These are phyloP conservation scores for Elsinoe arachidis DNA, from an alignment of 2,329 filamentous ascomycete genomes.

Conservation along the genomic window DNA sequence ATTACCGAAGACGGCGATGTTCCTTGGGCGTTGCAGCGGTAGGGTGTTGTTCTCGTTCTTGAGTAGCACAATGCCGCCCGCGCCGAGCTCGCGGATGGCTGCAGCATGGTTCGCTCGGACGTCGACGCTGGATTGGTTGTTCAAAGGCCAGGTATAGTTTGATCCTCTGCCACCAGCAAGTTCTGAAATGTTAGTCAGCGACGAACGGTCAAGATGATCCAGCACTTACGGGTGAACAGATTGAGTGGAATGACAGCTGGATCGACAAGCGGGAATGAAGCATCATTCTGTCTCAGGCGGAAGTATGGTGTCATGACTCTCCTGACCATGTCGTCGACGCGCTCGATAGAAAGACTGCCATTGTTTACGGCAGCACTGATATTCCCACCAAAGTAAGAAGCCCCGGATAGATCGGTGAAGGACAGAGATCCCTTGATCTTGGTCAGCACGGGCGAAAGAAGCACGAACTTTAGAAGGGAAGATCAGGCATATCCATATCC, in stretches of 20 bases:
- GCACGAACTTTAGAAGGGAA: too few species aligned
- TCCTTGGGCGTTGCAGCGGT: constrained; percentile 44
- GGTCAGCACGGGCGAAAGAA: too few species aligned
- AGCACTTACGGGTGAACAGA: constrained; percentile 19
- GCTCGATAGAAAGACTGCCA: constrained; percentile 31
- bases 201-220: background rate
- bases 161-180: background rate
- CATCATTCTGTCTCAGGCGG: constrained; percentile 34
- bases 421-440: constrained; percentile 24
- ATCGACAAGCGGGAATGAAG: constrained; percentile 31
- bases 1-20: constrained; percentile 43
- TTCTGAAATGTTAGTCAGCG: background rate
- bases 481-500: constrained; percentile 41
- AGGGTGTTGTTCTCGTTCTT: constrained; percentile 44
- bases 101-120: constrained; percentile 29
- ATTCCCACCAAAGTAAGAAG: constrained; percentile 30
- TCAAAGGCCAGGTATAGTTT: constrained; percentile 9
- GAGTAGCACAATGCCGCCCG: constrained; percentile 35
- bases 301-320: constrained; percentile 41
- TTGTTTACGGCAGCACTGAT: constrained; percentile 33
- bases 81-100: constrained; percentile 33
- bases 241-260: constrained; percentile 22
- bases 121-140: constrained; percentile 24
- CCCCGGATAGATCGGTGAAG: constrained; percentile 16
- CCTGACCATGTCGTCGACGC: constrained; percentile 40